Percentiles rank a stretch among this genome's conserved stretches.
These are phyloP conservation scores for Wilcoxina mikolae DNA, from an alignment of 495 filamentous ascomycete genomes.

Conservation along the genomic window DNA sequence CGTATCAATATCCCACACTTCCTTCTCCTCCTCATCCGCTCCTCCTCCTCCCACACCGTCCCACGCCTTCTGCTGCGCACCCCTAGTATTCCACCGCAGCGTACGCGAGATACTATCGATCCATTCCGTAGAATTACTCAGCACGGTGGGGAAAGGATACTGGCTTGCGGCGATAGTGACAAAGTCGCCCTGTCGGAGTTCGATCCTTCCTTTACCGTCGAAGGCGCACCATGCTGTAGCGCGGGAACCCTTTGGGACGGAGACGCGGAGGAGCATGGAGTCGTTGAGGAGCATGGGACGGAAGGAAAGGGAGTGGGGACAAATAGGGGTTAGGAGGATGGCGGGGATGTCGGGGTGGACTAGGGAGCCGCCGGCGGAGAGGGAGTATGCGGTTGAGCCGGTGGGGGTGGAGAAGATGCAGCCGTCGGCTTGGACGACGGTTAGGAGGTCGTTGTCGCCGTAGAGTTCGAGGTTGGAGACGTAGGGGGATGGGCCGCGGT, in stretches of 20 bases:
- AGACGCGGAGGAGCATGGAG: slow-evolving; percentile 78
- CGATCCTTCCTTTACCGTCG: slow-evolving; percentile 79
- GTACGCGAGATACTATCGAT: slow-evolving; percentile 80
- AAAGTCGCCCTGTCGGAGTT: slow-evolving; percentile 81
- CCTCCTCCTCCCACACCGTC: slow-evolving; percentile 12
- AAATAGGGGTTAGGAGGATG: slow-evolving; percentile 88
- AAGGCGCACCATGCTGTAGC: slow-evolving; percentile 92
- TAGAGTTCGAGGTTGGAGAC: slow-evolving; percentile 43
- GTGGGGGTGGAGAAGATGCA: slow-evolving; percentile 56
- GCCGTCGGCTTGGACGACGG: slow-evolving; percentile 88
- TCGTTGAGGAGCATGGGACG: slow-evolving; percentile 90
- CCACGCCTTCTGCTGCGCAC: slow-evolving; percentile 52
- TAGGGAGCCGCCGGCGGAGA: slow-evolving; percentile 85
- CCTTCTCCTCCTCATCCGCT: slow-evolving; percentile 35
- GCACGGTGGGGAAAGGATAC: slow-evolving; percentile 84
- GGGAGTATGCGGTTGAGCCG: slow-evolving; percentile 91
- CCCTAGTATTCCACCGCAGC: slow-evolving; percentile 81
- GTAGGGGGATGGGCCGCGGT: slow-evolving; percentile 72
- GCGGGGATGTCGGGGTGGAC: slow-evolving; percentile 96
- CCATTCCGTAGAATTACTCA: slow-evolving; percentile 64
- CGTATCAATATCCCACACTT: slow-evolving; percentile 36
- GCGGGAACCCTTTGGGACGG: slow-evolving; percentile 82
- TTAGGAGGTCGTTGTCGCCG: slow-evolving; percentile 76
- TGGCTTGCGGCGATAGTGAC: slow-evolving; percentile 85
- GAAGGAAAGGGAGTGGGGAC: slow-evolving; percentile 90